These are phyloP conservation scores for Styphnolobium japonicum DNA, from an alignment of 306 rosid genomes.

Conservation along the genomic window DNA sequence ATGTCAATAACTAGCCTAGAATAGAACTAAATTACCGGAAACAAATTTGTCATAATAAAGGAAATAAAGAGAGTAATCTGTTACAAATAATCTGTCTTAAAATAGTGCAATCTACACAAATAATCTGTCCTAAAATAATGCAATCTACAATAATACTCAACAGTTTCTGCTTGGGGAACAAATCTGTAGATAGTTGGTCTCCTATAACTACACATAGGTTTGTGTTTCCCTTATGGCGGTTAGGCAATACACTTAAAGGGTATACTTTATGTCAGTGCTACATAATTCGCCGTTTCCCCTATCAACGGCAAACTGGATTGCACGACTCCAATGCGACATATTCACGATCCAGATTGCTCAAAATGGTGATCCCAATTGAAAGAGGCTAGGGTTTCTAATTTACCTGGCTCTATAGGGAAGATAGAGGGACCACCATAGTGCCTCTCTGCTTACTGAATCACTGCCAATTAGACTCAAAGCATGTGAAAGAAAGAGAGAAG, in stretches of 20 bases:
- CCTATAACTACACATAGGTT: not conserved
- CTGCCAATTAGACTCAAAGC: not conserved
- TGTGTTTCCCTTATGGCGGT: not conserved
- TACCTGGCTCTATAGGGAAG: not conserved
- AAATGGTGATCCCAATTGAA: not conserved
- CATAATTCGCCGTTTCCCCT: not conserved
- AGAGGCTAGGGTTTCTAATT: not conserved
- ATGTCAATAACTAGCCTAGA: too few relatives aligned
- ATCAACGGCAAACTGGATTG: not conserved
- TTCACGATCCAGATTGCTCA: not conserved
- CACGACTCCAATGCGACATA: not conserved
- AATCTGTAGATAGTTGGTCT: not conserved
- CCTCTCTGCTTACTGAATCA: not conserved
- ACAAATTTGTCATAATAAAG: too few relatives aligned
- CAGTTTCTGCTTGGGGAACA: slow-evolving; percentile 6
- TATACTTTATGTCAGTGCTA: not conserved
- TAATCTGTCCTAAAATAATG: too few relatives aligned
- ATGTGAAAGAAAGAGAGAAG: not conserved
- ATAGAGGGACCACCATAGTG: not conserved
- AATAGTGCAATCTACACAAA: too few relatives aligned
- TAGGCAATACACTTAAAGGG: not conserved
- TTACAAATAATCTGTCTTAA: too few relatives aligned
- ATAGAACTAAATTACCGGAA: too few relatives aligned
- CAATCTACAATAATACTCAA: too few relatives aligned
- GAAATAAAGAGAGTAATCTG: too few relatives aligned